A percentile compares a stretch with the other conserved stretches of the same genome.
Evolutionary conservation across 139 green algal genomes (phyloP).

Genomic region (Chlorella sorokiniana): DNA sequence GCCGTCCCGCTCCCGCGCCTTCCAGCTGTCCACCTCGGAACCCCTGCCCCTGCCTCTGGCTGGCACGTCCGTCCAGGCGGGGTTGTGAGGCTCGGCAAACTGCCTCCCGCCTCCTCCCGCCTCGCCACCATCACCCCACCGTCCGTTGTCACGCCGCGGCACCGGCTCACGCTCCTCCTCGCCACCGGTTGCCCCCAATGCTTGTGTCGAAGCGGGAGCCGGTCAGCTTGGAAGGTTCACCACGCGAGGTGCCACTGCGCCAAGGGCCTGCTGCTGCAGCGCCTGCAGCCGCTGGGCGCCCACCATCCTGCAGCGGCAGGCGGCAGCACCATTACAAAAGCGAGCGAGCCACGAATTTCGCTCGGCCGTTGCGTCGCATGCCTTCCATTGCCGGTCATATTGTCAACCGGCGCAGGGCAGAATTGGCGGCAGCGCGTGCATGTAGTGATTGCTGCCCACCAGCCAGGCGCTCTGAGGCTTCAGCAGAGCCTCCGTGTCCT

Average conservation of each 20-base stretch:
- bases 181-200: constrained; percentile 7
- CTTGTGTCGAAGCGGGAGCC: constrained; percentile 34
- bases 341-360: neutral
- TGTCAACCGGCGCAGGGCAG: neutral
- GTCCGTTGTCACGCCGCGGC: neutral
- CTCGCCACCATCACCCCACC: neutral
- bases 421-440: neutral
- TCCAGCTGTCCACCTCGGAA: constrained; percentile 30
- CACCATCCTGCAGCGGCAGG: constrained; percentile 27
- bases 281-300: neutral
- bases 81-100: constrained; percentile 19
- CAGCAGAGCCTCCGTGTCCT: constrained; percentile 1
- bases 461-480: constrained; percentile 22
- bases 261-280: neutral
- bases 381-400: neutral
- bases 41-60: neutral
- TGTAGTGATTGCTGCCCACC: neutral
- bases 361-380: neutral
- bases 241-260: neutral
- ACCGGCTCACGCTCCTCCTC: constrained; percentile 34
- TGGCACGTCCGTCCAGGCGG: constrained; percentile 15
- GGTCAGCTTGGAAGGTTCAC: neutral
- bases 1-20: neutral
- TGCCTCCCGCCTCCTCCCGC: neutral
- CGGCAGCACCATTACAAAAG: neutral